These are phyloP conservation scores for Syzygium aqueum DNA, from an alignment of 345 rosid genomes.

Conservation along the genomic window DNA sequence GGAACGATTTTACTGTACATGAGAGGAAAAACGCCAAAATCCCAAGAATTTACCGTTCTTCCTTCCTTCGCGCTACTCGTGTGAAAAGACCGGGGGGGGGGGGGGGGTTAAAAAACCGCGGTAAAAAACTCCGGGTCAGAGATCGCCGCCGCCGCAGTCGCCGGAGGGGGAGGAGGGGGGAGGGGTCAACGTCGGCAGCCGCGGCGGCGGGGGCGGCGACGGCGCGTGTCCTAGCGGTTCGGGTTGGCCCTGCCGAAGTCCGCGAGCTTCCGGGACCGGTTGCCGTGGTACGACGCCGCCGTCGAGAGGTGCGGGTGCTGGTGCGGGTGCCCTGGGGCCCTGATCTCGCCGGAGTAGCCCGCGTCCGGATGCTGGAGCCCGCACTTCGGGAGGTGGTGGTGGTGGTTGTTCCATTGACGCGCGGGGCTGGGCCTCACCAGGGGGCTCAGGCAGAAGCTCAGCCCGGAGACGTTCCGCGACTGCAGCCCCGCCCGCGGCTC, in stretches of 20 bases:
- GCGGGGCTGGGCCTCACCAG: conserved; percentile 83
- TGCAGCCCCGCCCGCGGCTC: conserved; percentile 13
- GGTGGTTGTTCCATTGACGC: conserved; percentile 25
- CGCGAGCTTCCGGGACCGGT: conserved; percentile 81
- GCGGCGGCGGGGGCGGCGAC: background rate
- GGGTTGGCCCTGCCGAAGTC: conserved; percentile 69
- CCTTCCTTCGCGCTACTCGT: background rate
- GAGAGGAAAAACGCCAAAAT: background rate
- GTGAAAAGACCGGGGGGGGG: background rate
- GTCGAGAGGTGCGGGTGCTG: conserved; percentile 67
- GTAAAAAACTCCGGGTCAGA: background rate
- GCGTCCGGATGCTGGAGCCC: conserved; percentile 35
- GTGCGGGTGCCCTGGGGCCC: conserved; percentile 44
- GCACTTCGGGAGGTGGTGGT: conserved; percentile 23
- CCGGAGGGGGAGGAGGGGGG: too few relatives aligned
- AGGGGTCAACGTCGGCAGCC: background rate
- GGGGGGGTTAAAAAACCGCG: background rate
- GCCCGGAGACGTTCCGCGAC: conserved; percentile 38
- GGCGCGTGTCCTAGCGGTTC: conserved; percentile 33
- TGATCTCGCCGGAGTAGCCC: conserved; percentile 35
- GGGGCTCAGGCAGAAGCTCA: conserved; percentile 83
- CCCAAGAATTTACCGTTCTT: background rate
- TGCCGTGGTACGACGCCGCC: conserved; percentile 66
- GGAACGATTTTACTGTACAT: background rate
- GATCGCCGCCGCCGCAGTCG: background rate